These are phyloP conservation scores for Plantago elongata DNA, from an alignment of 257 asterid species.

Conservation along the genomic window DNA sequence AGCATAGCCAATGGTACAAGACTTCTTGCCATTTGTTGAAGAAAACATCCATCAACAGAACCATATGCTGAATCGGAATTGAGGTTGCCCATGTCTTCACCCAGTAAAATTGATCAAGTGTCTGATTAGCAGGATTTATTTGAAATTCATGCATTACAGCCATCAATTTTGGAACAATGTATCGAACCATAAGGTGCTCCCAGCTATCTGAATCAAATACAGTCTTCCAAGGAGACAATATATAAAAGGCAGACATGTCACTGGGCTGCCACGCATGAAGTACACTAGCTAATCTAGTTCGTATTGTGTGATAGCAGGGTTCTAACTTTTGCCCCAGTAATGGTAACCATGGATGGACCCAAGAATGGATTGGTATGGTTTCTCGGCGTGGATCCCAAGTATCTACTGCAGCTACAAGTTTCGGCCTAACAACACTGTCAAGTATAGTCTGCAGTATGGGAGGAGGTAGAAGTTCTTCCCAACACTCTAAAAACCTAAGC, in stretches of 20 bases:
- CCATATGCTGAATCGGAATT: slow-evolving; percentile 78
- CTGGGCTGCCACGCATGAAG: slow-evolving; percentile 94
- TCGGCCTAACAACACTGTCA: slow-evolving; percentile 62
- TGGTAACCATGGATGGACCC: slow-evolving; percentile 97
- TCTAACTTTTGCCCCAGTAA: slow-evolving; percentile 67
- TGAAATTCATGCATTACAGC: slow-evolving; percentile 49
- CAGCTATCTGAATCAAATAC: slow-evolving; percentile 84
- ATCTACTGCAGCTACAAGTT: slow-evolving; percentile 67
- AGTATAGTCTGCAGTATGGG: slow-evolving; percentile 55
- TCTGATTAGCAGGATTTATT: slow-evolving; percentile 38
- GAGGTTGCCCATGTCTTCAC: slow-evolving; percentile 51
- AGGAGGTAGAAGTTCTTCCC: slow-evolving; percentile 77
- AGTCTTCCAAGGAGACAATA: slow-evolving; percentile 79
- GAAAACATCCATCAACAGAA: slow-evolving; percentile 64
- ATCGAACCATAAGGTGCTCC: slow-evolving; percentile 65
- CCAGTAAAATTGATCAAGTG: slow-evolving; percentile 10
- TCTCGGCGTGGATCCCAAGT: slow-evolving; percentile 92
- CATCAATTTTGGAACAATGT: slow-evolving; percentile 43
- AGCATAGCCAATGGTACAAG: slow-evolving; percentile 75
- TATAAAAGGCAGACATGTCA: slow-evolving; percentile 68
- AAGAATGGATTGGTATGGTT: slow-evolving; percentile 77
- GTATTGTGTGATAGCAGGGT: slow-evolving; percentile 70
- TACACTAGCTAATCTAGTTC: slow-evolving; percentile 66
- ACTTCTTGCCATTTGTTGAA: slow-evolving; percentile 89
- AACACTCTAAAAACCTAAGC: slow-evolving; percentile 76